Evolutionary conservation across 2,329 filamentous ascomycete species (phyloP), one percentile per base, ranked within the genome.

Genomic region (Trichoderma sp.): DNA sequence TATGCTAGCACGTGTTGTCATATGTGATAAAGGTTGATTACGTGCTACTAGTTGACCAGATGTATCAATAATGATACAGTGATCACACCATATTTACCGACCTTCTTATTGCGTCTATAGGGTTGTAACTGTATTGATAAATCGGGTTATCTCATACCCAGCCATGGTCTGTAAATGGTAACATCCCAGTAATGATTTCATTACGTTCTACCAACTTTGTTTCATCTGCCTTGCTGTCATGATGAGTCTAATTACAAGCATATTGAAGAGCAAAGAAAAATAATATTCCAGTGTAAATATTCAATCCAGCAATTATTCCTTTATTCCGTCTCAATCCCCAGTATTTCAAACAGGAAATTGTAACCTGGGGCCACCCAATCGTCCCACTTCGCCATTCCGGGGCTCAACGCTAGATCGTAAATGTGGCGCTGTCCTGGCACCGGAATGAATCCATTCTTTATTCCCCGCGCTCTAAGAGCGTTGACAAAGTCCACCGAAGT

Each of bases 341-440:
- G n/a, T 13, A 58, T 16, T 10, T 58, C 30, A 58, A 72, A 49
- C n/a, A 72, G 30, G 56, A 72, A 73, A 14, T 69, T 70, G 65
- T 73, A 73, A 4, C 70, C 70, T 0, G 71, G 72, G 6, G 68
- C 71, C 28, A 73, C 55, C 28, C 68, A 43, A 6, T 59, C 26
- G 3, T 69, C 68, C 72, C 72, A 73, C 8, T 66, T 66, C 13
- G 73, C 34, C 16, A 71, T 72, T 8, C 70, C 72, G 7, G 71
- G 70, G 1, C 55, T 60, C 34, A 72, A 59, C 1, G 66, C 63
- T 24, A 73, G 68, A 34, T 73, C 72, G 39, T 70, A 73, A 32
- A 73, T 73, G 59, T 73, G 72, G 46, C 63, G 70, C 18, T 68
- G 70, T 2, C 70, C 70, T 7, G 68, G 68, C 14, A 73, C 69